These are phyloP conservation scores for Mycena maculata DNA, from an alignment of 768 basidiomycete genomes.

Conservation along the genomic window DNA sequence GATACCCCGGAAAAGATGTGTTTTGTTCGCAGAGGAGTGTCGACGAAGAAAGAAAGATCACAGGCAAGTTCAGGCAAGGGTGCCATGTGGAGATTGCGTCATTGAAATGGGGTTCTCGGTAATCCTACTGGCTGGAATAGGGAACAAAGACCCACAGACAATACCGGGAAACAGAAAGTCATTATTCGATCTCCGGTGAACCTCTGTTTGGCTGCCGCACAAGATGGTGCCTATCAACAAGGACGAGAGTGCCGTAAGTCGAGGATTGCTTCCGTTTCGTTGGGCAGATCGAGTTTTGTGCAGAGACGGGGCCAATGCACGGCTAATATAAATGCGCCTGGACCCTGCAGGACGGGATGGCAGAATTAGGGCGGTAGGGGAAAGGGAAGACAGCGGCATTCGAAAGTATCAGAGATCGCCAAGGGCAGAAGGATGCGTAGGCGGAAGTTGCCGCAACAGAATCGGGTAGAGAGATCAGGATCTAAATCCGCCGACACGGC, in stretches of 20 bases:
- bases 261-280: conserved; percentile 23
- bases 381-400: not conserved
- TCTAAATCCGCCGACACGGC: conserved; percentile 62
- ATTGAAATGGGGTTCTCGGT: conserved; percentile 19
- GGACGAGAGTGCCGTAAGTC: conserved; percentile 24
- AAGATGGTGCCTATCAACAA: conserved; percentile 34
- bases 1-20: too few species aligned
- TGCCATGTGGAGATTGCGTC: conserved; percentile 34
- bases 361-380: too few species aligned
- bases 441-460: conserved; percentile 17
- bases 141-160: conserved; percentile 24
- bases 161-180: conserved; percentile 1
- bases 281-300: not conserved
- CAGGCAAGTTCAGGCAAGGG: conserved; percentile 13
- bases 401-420: not conserved
- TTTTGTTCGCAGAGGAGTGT: not conserved
- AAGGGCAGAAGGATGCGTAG: conserved; percentile 1
- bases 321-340: not conserved
- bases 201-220: not conserved
- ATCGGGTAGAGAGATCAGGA: conserved; percentile 48
- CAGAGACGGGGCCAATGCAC: not conserved
- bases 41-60: not conserved
- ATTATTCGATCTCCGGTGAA: conserved; percentile 17
- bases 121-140: not conserved
- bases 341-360: not conserved